Percentiles rank a stretch among this genome's conserved stretches.
These are phyloP conservation scores for Cystobasidium slooffiae DNA, from an alignment of 1,284 basidiomycete genomes.

Conservation along the genomic window DNA sequence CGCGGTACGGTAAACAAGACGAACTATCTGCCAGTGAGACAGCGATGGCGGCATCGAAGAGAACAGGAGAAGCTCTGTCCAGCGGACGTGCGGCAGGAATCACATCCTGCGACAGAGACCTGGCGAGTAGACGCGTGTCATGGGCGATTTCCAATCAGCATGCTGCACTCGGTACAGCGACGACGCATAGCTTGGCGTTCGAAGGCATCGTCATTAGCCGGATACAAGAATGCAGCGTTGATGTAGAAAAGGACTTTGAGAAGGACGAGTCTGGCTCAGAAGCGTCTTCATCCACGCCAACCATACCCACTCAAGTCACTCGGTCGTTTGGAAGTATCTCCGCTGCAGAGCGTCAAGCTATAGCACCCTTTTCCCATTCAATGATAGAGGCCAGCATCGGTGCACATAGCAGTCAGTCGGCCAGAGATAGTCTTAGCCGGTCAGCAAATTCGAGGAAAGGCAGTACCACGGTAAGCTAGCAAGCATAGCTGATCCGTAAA, in stretches of 20 bases:
- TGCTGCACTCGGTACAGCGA: not conserved
- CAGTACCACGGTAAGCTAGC: not conserved
- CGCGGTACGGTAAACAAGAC: slow-evolving; percentile 11
- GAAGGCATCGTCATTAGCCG: slow-evolving; percentile 28
- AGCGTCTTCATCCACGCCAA: not conserved
- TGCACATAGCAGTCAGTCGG: not conserved
- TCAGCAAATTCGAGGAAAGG: not conserved
- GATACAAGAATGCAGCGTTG: slow-evolving; percentile 19
- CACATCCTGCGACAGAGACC: not conserved
- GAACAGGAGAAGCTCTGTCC: not conserved
- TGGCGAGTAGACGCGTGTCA: not conserved
- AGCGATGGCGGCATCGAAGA: not conserved
- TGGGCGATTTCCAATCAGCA: not conserved
- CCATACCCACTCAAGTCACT: not conserved
- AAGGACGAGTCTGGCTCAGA: not conserved
- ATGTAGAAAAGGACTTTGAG: slow-evolving; percentile 8
- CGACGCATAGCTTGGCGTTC: not conserved
- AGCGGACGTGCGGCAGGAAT: not conserved
- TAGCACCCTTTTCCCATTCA: slow-evolving; percentile 7
- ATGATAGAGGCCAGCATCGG: not conserved
- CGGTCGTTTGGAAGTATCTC: slow-evolving; percentile 11
- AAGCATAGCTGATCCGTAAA: too few relatives aligned
- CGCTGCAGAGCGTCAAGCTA: not conserved
- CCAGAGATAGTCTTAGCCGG: not conserved
- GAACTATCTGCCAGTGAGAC: slow-evolving; percentile 12